Evolutionary conservation across 2,329 filamentous ascomycete genomes (phyloP).

Genomic region (Mollisiaceae sp.): DNA sequence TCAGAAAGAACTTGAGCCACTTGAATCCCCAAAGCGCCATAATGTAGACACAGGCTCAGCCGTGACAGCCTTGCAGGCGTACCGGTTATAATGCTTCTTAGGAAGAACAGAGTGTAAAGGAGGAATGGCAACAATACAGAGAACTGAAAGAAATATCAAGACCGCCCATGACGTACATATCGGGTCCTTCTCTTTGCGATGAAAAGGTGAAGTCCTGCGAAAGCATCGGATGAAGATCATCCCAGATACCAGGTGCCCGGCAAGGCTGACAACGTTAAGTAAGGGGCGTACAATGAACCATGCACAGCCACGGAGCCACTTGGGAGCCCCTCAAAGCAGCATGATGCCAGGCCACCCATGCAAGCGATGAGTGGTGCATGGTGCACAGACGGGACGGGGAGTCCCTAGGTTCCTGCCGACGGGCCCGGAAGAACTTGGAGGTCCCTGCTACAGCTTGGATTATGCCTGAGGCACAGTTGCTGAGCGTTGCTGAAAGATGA

Average conservation of each 20-base stretch:
- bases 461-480: background rate
- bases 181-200: background rate
- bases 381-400: background rate
- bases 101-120: background rate
- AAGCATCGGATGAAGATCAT: background rate
- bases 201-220: background rate
- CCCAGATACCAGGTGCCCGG: constrained; percentile 1
- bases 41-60: constrained; percentile 2
- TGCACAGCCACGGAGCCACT: constrained; percentile 6
- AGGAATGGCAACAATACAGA: background rate
- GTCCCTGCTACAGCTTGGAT: background rate
- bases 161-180: background rate
- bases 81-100: background rate
- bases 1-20: constrained; percentile 35
- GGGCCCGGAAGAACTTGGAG: background rate
- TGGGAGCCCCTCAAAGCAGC: background rate
- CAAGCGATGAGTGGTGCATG: background rate
- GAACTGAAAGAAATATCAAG: background rate
- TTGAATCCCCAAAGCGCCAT: constrained; percentile 35
- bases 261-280: constrained; percentile 5
- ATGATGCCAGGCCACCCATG: background rate
- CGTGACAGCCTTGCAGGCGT: background rate
- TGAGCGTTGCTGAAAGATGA: background rate
- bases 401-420: background rate
- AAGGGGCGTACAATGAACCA: background rate